These are phyloP conservation scores for Trichoderma koningiopsis DNA, from an alignment of 2,329 filamentous ascomycete species.

Conservation along the genomic window DNA sequence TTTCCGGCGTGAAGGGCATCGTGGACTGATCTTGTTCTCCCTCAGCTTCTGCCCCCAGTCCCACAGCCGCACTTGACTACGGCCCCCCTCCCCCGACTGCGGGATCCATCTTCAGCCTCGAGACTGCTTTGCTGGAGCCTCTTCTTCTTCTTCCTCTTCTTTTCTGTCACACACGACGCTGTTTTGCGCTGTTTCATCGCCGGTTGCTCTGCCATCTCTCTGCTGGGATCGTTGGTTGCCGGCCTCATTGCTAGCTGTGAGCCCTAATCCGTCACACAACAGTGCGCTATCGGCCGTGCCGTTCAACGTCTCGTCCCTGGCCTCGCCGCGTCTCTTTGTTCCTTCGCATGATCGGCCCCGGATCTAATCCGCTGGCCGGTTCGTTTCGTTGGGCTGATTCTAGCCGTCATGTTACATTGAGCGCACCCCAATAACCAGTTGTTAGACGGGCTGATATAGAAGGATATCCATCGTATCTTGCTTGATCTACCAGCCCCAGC, in stretches of 20 bases:
- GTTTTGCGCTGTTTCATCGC: background rate
- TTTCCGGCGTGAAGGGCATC: conserved; percentile 11
- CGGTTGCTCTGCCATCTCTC: background rate
- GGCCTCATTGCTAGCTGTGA: conserved; percentile 11
- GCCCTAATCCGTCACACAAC: conserved; percentile 7
- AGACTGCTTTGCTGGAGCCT: conserved; percentile 1
- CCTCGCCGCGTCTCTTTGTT: conserved; percentile 10
- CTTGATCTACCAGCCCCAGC: background rate
- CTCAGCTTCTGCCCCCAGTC: conserved; percentile 16
- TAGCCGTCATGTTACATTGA: conserved; percentile 22
- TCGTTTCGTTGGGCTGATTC: conserved; percentile 17
- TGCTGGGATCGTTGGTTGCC: background rate
- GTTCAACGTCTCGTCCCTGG: background rate
- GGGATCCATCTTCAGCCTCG: conserved; percentile 19
- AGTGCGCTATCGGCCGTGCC: conserved; percentile 6
- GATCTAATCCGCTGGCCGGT: conserved; percentile 14
- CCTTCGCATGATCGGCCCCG: conserved; percentile 18
- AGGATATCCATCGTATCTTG: background rate
- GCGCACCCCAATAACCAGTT: conserved; percentile 8
- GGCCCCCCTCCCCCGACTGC: conserved; percentile 13
- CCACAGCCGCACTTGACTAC: conserved; percentile 8
- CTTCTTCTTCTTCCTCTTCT: background rate
- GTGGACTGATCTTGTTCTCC: background rate
- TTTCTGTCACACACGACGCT: background rate
- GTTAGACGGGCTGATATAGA: background rate